Evolutionary conservation across 148 eudicot genomes (phyloP).

Genomic region (Vaccinium darrowii): DNA sequence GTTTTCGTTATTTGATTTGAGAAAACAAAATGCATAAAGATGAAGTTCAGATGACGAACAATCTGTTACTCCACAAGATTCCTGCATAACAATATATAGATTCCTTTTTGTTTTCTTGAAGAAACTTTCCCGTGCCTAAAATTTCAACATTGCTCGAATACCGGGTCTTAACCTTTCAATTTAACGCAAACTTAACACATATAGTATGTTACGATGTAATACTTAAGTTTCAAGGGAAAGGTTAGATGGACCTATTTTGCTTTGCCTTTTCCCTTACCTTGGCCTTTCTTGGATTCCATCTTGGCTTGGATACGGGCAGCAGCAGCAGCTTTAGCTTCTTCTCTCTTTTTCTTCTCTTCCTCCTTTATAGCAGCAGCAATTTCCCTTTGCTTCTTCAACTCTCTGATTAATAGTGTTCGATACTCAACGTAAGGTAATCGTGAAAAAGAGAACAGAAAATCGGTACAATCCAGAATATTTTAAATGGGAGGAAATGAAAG

Average conservation of each 20-base stretch:
- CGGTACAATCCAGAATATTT: not conserved
- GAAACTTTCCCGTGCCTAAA: not conserved
- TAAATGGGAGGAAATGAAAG: not conserved
- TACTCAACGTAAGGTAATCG: not conserved
- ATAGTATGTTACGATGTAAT: not conserved
- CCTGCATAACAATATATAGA: not conserved
- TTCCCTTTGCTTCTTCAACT: conserved; percentile 90
- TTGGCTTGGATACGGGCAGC: conserved; percentile 98
- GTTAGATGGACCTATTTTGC: conserved; percentile 40
- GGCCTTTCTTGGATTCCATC: conserved; percentile 86
- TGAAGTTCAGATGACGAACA: not conserved
- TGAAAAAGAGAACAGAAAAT: not conserved
- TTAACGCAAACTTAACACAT: not conserved
- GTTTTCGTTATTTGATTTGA: not conserved
- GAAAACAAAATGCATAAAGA: not conserved
- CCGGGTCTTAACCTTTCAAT: not conserved
- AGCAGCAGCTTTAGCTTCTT: conserved; percentile 97
- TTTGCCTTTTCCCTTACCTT: conserved; percentile 89
- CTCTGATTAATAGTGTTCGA: conserved; percentile 37
- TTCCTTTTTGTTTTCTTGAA: not conserved
- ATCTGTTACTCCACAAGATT: not conserved
- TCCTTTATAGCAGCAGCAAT: conserved; percentile 77
- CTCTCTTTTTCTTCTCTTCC: conserved; percentile 96
- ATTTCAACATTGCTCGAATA: not conserved
- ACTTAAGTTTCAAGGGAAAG: not conserved